phyloP scores from a whole-genome alignment of 2,329 filamentous ascomycete species.

The Thielaviopsis punctulata region DNA sequence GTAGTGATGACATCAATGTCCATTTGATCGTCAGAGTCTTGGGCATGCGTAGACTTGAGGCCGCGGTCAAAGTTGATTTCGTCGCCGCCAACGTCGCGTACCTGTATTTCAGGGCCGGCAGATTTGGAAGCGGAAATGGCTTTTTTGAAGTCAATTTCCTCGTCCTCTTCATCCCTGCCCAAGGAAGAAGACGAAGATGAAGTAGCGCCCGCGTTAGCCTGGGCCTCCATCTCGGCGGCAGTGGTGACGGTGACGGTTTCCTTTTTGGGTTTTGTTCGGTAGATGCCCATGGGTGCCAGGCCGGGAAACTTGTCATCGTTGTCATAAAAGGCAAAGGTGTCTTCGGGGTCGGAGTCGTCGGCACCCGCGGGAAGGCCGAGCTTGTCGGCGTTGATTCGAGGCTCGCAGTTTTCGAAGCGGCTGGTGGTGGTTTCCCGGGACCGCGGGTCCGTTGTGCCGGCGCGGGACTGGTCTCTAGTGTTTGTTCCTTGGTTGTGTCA shows the following conservation, averaged over 20 bases:
- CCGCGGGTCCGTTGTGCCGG: constrained; percentile 18
- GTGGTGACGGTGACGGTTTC: constrained; percentile 7
- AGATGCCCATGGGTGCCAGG: constrained; percentile 38
- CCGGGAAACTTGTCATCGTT: constrained; percentile 18
- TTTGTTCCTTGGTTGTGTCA: constrained; percentile 2
- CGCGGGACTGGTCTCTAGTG: constrained; percentile 10
- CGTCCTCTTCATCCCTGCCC: constrained; percentile 10
- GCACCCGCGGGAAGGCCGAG: constrained; percentile 26
- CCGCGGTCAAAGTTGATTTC: constrained; percentile 28
- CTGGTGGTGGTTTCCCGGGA: constrained; percentile 17
- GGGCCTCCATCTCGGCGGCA: constrained; percentile 10
- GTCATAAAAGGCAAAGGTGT: constrained; percentile 29
- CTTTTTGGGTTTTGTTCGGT: constrained; percentile 16
- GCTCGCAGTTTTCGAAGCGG: constrained; percentile 21
- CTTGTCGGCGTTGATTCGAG: constrained; percentile 38
- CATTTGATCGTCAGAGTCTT: constrained; percentile 12
- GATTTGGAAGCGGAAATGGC: constrained; percentile 10
- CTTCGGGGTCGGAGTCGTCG: constrained; percentile 26
- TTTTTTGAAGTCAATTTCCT: constrained; percentile 12
- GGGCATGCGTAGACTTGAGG: constrained; percentile 16
- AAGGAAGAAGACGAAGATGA: background rate
- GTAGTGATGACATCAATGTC: background rate
- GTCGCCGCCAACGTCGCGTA: constrained; percentile 30
- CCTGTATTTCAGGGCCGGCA: constrained; percentile 32
- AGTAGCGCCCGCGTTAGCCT: constrained; percentile 5